Evolutionary conservation across 345 rosid species (phyloP), one percentile per base, ranked within the genome.

Genomic region (Physaria fendleri): DNA sequence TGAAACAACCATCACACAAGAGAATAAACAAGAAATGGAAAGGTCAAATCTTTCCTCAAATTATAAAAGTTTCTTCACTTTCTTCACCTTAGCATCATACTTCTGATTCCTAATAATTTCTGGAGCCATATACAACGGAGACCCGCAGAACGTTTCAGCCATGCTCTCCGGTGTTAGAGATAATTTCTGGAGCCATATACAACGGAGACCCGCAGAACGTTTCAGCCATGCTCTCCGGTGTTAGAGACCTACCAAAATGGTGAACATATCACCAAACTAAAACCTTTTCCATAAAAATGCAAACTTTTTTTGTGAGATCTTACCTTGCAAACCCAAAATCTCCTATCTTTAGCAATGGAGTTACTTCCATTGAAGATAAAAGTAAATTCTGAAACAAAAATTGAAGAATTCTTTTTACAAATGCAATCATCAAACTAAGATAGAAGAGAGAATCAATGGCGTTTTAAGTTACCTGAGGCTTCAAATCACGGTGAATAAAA

Each of bases 311-410:
- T 12, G n/a, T 23, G 5, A 68, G 20, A 63, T 5, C 37, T 39
- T 65, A 84, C 95, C 95, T 82, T 42, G 92, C 96, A 81, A 88
- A 88, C 56, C 92, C 96, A 78, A 88, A 88, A 74, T 88, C 96
- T 40, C 92, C 92, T 49, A 88, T 88, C 78, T 88, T 88, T 74
- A 88, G 63, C 55, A 66, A 59, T 9, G 84, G 84, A 59, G 80
- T 68, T 41, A 45, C 64, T 50, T 76, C 87, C 64, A 72, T 68
- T 10, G 82, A 78, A 11, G 83, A 75, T 53, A 88, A 71, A 44
- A 88, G 85, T 38, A 88, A 72, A 79, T 88, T 88, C 95, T 88
- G 79, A 51, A 30, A 30, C 0, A 66, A 11, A 11, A 2, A 18
- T 56, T 30, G 8, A 21, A 30, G 43, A 57, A 53, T 14, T 55